These are phyloP conservation scores for Capsicum rhomboideum DNA, from an alignment of 257 asterid genomes.

Conservation along the genomic window DNA sequence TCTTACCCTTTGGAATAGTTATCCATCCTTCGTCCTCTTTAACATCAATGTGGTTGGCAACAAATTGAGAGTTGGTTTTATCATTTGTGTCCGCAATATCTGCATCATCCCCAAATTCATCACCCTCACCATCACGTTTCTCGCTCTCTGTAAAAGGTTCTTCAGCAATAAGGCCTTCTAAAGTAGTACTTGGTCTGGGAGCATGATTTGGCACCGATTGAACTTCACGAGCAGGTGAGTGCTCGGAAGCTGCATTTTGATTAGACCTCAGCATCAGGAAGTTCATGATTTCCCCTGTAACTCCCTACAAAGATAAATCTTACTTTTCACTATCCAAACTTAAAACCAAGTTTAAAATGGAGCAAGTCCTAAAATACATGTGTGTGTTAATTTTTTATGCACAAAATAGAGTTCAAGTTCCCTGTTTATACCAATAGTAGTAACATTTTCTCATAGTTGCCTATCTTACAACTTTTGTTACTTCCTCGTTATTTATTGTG, in stretches of 20 bases:
- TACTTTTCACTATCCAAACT: background rate
- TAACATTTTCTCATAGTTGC: no score
- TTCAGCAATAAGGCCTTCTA: conserved; percentile 60
- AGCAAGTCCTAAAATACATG: background rate
- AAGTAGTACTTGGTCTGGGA: conserved; percentile 33
- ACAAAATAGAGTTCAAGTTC: background rate
- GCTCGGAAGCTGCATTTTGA: conserved; percentile 60
- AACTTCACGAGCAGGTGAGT: conserved; percentile 41
- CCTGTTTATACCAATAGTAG: no score
- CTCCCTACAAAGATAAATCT: conserved; percentile 18
- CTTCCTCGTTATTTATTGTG: no score
- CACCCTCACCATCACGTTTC: conserved; percentile 28
- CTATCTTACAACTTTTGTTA: no score
- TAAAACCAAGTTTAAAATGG: background rate
- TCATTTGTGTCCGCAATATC: conserved; percentile 24
- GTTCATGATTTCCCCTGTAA: conserved; percentile 56
- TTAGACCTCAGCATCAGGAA: conserved; percentile 83
- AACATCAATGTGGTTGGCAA: conserved; percentile 63
- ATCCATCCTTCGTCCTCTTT: conserved; percentile 70
- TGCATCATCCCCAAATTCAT: conserved; percentile 35
- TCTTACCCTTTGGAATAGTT: conserved; percentile 71
- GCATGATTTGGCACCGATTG: conserved; percentile 26
- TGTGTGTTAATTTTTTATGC: background rate
- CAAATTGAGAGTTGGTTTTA: conserved; percentile 26
- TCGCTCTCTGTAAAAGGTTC: conserved; percentile 42